These are phyloP conservation scores for Punctularia strigosozonata DNA, from an alignment of 768 basidiomycete genomes.

Conservation along the genomic window DNA sequence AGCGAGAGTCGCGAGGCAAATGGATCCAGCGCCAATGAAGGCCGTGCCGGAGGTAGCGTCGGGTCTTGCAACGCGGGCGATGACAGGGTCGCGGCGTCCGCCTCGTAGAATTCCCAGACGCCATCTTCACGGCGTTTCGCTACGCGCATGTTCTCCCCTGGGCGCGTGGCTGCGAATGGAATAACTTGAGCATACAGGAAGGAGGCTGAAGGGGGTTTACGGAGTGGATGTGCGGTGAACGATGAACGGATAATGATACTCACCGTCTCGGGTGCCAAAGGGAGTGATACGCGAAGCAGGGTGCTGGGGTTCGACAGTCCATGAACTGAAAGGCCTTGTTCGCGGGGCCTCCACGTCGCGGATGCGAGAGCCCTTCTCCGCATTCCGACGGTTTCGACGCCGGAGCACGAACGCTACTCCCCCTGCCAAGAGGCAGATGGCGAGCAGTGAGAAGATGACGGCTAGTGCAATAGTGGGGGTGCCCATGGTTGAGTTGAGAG, in stretches of 20 bases:
- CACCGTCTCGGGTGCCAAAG: conserved; percentile 6
- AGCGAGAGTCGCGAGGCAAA: no score
- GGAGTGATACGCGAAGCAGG: conserved; percentile 12
- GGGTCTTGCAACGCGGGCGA: no score
- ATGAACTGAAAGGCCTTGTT: conserved; percentile 1
- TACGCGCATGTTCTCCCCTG: conserved; percentile 47
- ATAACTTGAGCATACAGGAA: not conserved
- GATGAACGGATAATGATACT: conserved; percentile 8
- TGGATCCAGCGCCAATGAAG: no score
- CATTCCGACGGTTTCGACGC: conserved; percentile 1
- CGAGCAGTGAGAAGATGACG: conserved; percentile 4
- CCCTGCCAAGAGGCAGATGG: conserved; percentile 3
- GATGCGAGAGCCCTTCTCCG: not conserved
- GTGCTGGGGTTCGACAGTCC: conserved; percentile 9
- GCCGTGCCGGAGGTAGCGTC: not conserved
- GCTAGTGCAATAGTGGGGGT: conserved; percentile 6
- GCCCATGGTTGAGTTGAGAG: no score
- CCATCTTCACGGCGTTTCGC: conserved; percentile 41
- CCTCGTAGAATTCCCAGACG: conserved; percentile 43
- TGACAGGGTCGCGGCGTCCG: no score
- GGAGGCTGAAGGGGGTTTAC: not conserved
- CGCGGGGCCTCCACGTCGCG: not conserved
- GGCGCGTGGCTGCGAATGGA: conserved; percentile 7
- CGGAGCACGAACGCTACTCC: conserved; percentile 5
- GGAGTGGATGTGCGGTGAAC: not conserved